Conservation (phyloP, 805 yeast species). For the Tetrapisispora phaffii region DNA sequence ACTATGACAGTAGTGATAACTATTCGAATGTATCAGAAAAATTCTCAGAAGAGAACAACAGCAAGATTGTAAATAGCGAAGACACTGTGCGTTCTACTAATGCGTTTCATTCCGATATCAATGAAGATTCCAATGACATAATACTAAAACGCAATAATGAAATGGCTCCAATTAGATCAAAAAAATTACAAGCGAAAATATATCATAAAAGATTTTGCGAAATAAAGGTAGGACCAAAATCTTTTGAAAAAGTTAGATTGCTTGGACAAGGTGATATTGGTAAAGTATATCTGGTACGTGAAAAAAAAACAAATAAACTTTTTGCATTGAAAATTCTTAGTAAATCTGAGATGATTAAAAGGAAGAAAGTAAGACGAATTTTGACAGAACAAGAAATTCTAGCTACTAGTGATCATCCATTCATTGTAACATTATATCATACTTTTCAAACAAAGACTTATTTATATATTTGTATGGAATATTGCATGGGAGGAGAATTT, state of each 20-base stretch:
- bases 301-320: conserved; percentile 59
- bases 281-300: conserved; percentile 84
- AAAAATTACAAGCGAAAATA: conserved; percentile 35
- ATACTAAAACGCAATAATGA: background rate
- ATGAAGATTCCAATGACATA: background rate
- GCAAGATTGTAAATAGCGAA: background rate
- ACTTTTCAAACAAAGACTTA: conserved; percentile 91
- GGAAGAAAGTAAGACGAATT: conserved; percentile 91
- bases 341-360: conserved; percentile 86
- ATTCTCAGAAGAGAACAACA: background rate
- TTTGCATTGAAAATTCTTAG: conserved; percentile 89
- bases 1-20: background rate
- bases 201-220: conserved; percentile 60
- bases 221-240: conserved; percentile 74
- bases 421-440: conserved; percentile 90
- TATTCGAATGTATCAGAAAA: background rate
- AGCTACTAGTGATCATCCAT: conserved; percentile 93
- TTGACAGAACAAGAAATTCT: conserved; percentile 93
- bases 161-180: conserved; percentile 21
- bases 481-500: conserved; percentile 98
- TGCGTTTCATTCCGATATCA: background rate
- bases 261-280: conserved; percentile 98
- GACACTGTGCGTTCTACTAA: background rate
- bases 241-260: conserved; percentile 79
- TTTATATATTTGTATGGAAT: conserved; percentile 92